Evolutionary conservation across 1,284 basidiomycete genomes (phyloP).

Genomic region (Macrocystidia cucumis): DNA sequence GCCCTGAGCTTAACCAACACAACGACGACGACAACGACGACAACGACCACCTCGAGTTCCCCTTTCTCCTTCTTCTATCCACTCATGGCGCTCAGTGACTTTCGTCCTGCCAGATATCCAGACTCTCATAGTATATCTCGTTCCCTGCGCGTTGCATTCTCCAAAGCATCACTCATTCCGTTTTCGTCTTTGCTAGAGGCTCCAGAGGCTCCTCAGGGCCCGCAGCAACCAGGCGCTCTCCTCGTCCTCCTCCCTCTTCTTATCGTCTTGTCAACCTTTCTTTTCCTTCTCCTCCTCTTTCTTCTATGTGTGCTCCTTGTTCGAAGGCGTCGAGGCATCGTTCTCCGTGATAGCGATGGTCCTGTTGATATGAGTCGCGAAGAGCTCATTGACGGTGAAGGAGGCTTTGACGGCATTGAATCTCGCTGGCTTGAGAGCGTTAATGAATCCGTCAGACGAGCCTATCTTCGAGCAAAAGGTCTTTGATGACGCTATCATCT

Average conservation of each 20-base stretch:
- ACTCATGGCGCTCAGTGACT: too few relatives aligned
- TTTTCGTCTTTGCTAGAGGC: too few relatives aligned
- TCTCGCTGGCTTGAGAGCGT: slow-evolving; percentile 88
- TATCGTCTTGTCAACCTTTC: slow-evolving; percentile 87
- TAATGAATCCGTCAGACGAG: slow-evolving; percentile 57
- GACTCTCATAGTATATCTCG: too few relatives aligned
- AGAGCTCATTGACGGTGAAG: slow-evolving; percentile 84
- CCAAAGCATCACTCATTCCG: too few relatives aligned
- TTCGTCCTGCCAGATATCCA: too few relatives aligned
- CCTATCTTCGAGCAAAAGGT: slow-evolving; percentile 89
- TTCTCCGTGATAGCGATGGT: slow-evolving; percentile 83
- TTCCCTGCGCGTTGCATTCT: too few relatives aligned
- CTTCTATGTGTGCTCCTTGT: slow-evolving; percentile 83
- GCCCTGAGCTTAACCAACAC: too few relatives aligned
- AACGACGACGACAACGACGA: too few relatives aligned
- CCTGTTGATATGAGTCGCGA: slow-evolving; percentile 92
- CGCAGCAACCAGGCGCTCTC: slow-evolving; percentile 48
- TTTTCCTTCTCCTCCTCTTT: slow-evolving; percentile 88
- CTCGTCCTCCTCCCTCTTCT: slow-evolving; percentile 86
- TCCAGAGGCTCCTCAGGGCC: slow-evolving; percentile 15
- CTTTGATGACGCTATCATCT: slow-evolving; percentile 6
- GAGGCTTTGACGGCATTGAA: slow-evolving; percentile 88
- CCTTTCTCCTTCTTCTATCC: too few relatives aligned
- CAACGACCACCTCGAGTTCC: too few relatives aligned
- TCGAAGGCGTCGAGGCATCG: slow-evolving; percentile 72